Conservation (phyloP, 306 rosid species). For the Vigna reflexopilosa region DNA sequence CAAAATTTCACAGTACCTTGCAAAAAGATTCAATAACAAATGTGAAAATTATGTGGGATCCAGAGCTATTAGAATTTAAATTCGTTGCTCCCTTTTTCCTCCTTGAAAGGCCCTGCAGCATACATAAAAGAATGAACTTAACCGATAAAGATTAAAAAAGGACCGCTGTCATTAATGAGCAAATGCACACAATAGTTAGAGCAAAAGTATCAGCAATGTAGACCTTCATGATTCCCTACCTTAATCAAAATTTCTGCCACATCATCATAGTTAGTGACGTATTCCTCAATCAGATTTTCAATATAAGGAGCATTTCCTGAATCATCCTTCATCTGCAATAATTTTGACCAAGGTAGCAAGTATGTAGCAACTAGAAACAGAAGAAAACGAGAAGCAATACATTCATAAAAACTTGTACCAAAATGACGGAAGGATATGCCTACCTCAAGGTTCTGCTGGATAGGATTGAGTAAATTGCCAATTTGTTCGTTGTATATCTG, state of each 20-base stretch:
- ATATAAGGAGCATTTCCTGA: slow-evolving; percentile 65
- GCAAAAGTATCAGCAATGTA: slow-evolving; percentile 20
- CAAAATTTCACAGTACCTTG: slow-evolving; percentile 63
- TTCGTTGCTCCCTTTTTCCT: slow-evolving; percentile 85
- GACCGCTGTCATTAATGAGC: background rate
- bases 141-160: slow-evolving; percentile 4
- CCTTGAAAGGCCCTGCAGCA: slow-evolving; percentile 90
- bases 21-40: slow-evolving; percentile 84
- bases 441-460: slow-evolving; percentile 82
- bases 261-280: slow-evolving; percentile 84
- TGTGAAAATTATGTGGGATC: slow-evolving; percentile 87
- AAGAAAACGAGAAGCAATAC: slow-evolving; percentile 9
- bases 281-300: slow-evolving; percentile 93
- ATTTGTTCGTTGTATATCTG: slow-evolving; percentile 52
- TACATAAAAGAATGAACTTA: slow-evolving; percentile 22
- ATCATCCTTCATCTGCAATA: slow-evolving; percentile 80
- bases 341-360: slow-evolving; percentile 33
- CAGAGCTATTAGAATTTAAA: slow-evolving; percentile 77
- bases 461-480: slow-evolving; percentile 54
- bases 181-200: slow-evolving; percentile 13
- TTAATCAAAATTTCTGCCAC: slow-evolving; percentile 82
- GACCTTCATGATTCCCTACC: slow-evolving; percentile 53
- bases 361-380: slow-evolving; percentile 15
- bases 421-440: slow-evolving; percentile 28
- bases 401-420: slow-evolving; percentile 8